A percentile compares a stretch with the other conserved stretches of the same genome.
These are phyloP conservation scores for Beauveria australis DNA, from an alignment of 2,329 filamentous ascomycete genomes.

Conservation along the genomic window DNA sequence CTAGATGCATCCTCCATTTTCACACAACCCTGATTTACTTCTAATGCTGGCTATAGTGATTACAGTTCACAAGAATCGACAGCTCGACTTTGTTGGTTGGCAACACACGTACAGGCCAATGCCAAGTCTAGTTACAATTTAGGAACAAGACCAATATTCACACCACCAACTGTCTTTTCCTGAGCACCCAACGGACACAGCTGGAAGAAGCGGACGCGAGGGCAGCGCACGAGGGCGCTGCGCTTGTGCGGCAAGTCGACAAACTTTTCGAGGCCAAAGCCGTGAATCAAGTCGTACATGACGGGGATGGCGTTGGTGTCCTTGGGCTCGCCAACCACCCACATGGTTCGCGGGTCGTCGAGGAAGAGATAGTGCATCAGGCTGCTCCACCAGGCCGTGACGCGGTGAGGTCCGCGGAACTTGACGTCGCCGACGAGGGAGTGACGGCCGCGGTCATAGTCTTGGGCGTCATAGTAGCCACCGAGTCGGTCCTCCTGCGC, in stretches of 20 bases:
- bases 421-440: slow-evolving; percentile 50
- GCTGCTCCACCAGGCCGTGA: slow-evolving; percentile 53
- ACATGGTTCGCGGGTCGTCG: slow-evolving; percentile 49
- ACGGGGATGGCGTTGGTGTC: slow-evolving; percentile 61
- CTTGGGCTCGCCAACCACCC: slow-evolving; percentile 62
- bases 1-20: background rate
- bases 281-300: slow-evolving; percentile 66
- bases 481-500: slow-evolving; percentile 46
- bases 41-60: too few relatives aligned
- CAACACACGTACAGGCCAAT: background rate
- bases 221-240: slow-evolving; percentile 57
- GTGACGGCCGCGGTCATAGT: slow-evolving; percentile 52
- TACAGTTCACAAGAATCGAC: too few relatives aligned
- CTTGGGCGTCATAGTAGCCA: slow-evolving; percentile 45
- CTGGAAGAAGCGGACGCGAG: slow-evolving; percentile 62
- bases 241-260: slow-evolving; percentile 67
- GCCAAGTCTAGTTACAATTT: slow-evolving; percentile 33
- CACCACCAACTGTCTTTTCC: slow-evolving; percentile 47
- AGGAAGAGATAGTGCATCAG: slow-evolving; percentile 56
- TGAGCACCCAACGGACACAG: slow-evolving; percentile 50
- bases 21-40: too few relatives aligned
- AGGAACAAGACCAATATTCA: slow-evolving; percentile 43
- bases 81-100: too few relatives aligned
- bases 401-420: slow-evolving; percentile 52
- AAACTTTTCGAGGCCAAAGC: slow-evolving; percentile 63